phyloP scores from a whole-genome alignment of 495 filamentous ascomycete species.

The Daldinia grandis region DNA sequence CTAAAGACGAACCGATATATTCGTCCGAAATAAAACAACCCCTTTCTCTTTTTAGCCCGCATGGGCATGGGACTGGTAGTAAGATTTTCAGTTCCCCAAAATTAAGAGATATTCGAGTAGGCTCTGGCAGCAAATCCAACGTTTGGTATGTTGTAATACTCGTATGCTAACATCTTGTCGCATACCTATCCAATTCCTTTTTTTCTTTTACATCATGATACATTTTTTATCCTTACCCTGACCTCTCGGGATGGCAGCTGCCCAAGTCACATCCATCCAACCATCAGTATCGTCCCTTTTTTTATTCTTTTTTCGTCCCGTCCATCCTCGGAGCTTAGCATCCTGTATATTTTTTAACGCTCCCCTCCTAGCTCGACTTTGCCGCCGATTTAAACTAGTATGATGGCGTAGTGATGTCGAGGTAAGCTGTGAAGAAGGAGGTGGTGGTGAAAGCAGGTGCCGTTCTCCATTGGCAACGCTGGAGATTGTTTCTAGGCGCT shows the following conservation, averaged over 20 bases:
- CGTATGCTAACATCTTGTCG: not conserved
- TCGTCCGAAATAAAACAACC: constrained; percentile 1
- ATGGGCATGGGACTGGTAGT: not conserved
- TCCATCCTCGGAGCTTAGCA: constrained; percentile 63
- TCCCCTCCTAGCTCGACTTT: constrained; percentile 61
- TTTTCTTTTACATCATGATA: constrained; percentile 58
- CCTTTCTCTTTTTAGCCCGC: not conserved
- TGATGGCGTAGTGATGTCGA: constrained; percentile 45
- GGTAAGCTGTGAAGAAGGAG: constrained; percentile 42
- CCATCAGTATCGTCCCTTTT: constrained; percentile 48
- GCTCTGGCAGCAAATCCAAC: not conserved
- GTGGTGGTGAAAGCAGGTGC: constrained; percentile 17
- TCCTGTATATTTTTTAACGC: constrained; percentile 65
- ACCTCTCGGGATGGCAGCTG: constrained; percentile 19
- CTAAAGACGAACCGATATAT: not conserved
- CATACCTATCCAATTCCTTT: not conserved
- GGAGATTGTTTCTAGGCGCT: constrained; percentile 60
- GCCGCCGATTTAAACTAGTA: constrained; percentile 51
- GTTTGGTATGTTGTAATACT: not conserved
- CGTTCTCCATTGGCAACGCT: constrained; percentile 43
- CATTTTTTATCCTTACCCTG: constrained; percentile 58
- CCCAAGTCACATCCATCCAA: constrained; percentile 60
- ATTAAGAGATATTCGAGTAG: not conserved
- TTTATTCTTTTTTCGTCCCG: constrained; percentile 52
- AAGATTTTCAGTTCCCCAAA: not conserved